phyloP scores from a whole-genome alignment of 2,329 filamentous ascomycete species.

The Cladosporium velox region DNA sequence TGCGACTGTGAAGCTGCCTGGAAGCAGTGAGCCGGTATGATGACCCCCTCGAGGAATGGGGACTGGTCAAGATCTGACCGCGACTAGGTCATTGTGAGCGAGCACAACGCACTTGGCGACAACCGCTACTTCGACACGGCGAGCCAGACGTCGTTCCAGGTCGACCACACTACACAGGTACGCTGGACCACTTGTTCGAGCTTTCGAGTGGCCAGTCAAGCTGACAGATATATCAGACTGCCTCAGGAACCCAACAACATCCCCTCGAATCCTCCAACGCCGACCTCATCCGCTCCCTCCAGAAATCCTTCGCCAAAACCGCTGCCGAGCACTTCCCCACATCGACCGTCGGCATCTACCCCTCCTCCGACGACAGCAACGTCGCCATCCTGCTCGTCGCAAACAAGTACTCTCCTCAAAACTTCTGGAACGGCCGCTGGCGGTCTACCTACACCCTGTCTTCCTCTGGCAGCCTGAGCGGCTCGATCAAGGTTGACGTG shows the following conservation, averaged over 20 bases:
- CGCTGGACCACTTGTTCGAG: conserved; percentile 8
- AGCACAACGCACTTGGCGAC: conserved; percentile 77
- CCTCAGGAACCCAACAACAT: conserved; percentile 78
- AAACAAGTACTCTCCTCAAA: conserved; percentile 96
- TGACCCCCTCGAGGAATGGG: neutral
- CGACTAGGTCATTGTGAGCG: conserved; percentile 72
- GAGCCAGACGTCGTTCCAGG: conserved; percentile 82
- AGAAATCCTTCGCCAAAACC: conserved; percentile 75
- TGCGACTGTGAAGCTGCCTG: conserved; percentile 82
- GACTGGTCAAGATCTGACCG: neutral
- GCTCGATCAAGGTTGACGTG: conserved; percentile 87
- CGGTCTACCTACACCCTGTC: conserved; percentile 82
- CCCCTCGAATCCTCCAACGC: conserved; percentile 73
- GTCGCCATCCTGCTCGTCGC: conserved; percentile 83
- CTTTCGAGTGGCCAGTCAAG: neutral
- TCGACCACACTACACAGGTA: conserved; percentile 81
- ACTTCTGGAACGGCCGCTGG: conserved; percentile 99
- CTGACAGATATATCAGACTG: conserved; percentile 59
- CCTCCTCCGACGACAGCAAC: conserved; percentile 71
- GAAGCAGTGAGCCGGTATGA: conserved; percentile 73
- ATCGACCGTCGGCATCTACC: conserved; percentile 79
- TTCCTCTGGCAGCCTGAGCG: conserved; percentile 65
- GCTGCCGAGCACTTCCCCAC: conserved; percentile 86
- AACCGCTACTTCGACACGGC: conserved; percentile 89
- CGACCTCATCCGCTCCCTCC: conserved; percentile 79